Conservation (phyloP, 228 moss, liverwort and hornwort species). For the Sphagnum magellanicum region DNA sequence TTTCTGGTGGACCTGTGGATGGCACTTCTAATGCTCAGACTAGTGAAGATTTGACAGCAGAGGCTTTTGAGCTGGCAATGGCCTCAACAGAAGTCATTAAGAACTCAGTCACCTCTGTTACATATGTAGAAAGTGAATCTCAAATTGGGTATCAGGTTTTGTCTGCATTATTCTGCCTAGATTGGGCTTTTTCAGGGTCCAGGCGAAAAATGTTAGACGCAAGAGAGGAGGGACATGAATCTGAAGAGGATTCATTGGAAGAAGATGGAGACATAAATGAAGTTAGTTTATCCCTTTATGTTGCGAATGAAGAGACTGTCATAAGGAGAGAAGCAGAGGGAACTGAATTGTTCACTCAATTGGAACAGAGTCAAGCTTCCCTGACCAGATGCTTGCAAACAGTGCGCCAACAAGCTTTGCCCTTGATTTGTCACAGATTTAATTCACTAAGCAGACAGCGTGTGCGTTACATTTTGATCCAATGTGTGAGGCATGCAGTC, state of each 20-base stretch:
- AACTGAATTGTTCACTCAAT: slow-evolving; percentile 9
- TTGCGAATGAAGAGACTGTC: not conserved
- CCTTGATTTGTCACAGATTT: slow-evolving; percentile 30
- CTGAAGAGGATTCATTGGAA: slow-evolving; percentile 51
- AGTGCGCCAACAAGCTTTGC: slow-evolving; percentile 29
- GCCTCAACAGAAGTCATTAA: slow-evolving; percentile 53
- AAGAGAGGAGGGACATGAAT: slow-evolving; percentile 29
- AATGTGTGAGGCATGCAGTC: slow-evolving; percentile 60
- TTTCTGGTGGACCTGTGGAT: slow-evolving; percentile 11
- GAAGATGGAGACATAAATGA: slow-evolving; percentile 15
- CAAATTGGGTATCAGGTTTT: slow-evolving; percentile 51
- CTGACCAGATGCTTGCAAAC: slow-evolving; percentile 42
- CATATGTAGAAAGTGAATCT: slow-evolving; percentile 36
- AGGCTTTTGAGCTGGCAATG: slow-evolving; percentile 43
- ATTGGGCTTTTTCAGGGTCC: slow-evolving; percentile 62
- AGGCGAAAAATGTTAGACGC: slow-evolving; percentile 12
- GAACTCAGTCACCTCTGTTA: slow-evolving; percentile 38
- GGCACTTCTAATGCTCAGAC: slow-evolving; percentile 5
- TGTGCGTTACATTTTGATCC: slow-evolving; percentile 51
- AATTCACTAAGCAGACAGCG: slow-evolving; percentile 45
- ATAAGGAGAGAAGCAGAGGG: not conserved
- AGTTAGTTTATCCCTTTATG: not conserved
- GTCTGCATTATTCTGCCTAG: slow-evolving; percentile 65
- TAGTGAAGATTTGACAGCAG: slow-evolving; percentile 16
- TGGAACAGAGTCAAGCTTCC: slow-evolving; percentile 32